phyloP scores from a whole-genome alignment of 148 eudicot genomes.

The Camellia sinensis region DNA sequence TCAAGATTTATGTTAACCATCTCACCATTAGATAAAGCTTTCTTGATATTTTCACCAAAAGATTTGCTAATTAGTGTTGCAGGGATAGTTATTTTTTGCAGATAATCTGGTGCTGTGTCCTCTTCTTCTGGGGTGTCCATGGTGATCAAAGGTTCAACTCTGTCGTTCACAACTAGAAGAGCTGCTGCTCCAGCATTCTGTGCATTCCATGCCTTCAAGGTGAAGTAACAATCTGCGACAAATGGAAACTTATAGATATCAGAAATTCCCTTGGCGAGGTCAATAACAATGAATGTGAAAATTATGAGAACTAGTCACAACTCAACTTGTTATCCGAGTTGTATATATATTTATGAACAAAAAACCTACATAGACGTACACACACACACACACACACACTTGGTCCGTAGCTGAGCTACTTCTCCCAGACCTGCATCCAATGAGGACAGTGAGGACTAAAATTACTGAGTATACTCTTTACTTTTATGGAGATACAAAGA shows the following conservation, averaged over 20 bases:
- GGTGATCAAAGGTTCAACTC: constrained; percentile 35
- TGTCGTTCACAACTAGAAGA: constrained; percentile 36
- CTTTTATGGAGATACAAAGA: too few relatives aligned
- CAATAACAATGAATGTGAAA: not conserved
- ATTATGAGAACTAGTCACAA: not conserved
- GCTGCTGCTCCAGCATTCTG: constrained; percentile 38
- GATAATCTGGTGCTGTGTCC: constrained; percentile 19
- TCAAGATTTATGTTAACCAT: constrained; percentile 43
- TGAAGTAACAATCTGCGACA: constrained; percentile 33
- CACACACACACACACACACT: too few relatives aligned
- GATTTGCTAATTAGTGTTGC: constrained; percentile 31
- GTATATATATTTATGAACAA: too few relatives aligned
- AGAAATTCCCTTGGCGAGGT: not conserved
- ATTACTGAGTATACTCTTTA: too few relatives aligned
- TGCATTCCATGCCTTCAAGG: constrained; percentile 41
- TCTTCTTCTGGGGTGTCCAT: constrained; percentile 41
- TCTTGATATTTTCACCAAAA: constrained; percentile 32
- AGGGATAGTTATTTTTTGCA: constrained; percentile 33
- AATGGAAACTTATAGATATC: not conserved
- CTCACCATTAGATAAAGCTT: constrained; percentile 27
- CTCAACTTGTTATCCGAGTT: not conserved
- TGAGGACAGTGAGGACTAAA: too few relatives aligned
- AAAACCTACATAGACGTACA: too few relatives aligned
- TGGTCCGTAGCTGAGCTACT: too few relatives aligned
- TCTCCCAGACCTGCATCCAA: too few relatives aligned